phyloP scores from a whole-genome alignment of 768 basidiomycete genomes.

The Russula lepida region DNA sequence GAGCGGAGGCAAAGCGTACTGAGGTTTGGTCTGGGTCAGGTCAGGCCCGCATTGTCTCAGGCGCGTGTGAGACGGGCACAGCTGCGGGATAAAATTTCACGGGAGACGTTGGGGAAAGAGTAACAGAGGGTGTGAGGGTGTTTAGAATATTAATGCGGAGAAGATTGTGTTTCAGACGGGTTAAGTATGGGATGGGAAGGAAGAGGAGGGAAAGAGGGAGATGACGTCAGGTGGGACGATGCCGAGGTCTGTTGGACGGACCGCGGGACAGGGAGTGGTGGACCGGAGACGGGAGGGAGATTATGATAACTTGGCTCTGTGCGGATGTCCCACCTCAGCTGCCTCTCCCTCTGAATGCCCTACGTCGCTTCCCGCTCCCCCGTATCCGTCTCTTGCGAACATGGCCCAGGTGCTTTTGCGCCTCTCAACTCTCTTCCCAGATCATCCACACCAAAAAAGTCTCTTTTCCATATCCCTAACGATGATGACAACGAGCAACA shows the following conservation, averaged over 20 bases:
- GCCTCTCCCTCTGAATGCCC: slow-evolving; percentile 15
- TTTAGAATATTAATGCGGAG: neutral
- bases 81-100: neutral
- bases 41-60: neutral
- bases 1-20: slow-evolving; percentile 3
- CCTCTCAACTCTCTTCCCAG: slow-evolving; percentile 15
- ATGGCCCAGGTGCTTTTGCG: slow-evolving; percentile 15
- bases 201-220: too few species aligned
- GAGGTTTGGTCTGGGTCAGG: neutral
- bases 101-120: neutral
- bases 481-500: slow-evolving; percentile 19
- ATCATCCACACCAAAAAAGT: slow-evolving; percentile 1
- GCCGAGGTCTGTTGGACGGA: neutral
- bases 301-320: slow-evolving; percentile 10
- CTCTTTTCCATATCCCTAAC: slow-evolving; percentile 19
- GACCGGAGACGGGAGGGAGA: neutral
- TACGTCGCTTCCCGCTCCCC: slow-evolving; percentile 20
- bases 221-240: slow-evolving; percentile 5
- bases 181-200: neutral
- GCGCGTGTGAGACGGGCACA: neutral
- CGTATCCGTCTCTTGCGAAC: slow-evolving; percentile 16
- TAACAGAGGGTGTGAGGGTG: neutral
- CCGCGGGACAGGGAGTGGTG: neutral
- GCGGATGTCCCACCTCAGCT: slow-evolving; percentile 2
- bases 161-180: neutral